Percentiles rank a stretch among this genome's conserved stretches.
Conservation (phyloP, 2,329 filamentous ascomycete species). For the Fusarium piperis region DNA sequence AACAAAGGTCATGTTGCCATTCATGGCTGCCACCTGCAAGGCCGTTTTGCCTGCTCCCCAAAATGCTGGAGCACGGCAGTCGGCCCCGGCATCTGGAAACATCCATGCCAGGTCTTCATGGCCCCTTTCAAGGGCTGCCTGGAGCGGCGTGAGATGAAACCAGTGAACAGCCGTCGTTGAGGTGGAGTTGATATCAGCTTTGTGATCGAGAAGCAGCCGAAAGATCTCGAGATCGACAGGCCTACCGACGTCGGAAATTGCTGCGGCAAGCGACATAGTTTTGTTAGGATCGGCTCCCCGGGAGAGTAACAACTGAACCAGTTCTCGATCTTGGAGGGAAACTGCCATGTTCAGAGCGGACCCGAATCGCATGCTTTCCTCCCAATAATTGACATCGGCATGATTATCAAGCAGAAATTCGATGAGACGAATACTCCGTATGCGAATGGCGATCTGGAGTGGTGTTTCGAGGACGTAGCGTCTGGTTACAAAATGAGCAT, state of each 20-base stretch:
- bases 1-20: not conserved
- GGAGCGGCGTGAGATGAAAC: not conserved
- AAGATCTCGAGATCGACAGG: not conserved
- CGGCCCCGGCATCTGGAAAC: not conserved
- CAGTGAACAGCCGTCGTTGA: too few species aligned
- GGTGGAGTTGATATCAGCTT: not conserved
- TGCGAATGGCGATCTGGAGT: not conserved
- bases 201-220: not conserved
- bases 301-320: not conserved
- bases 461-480: too few species aligned
- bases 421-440: too few species aligned
- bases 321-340: not conserved
- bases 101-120: not conserved
- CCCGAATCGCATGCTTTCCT: not conserved
- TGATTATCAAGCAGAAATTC: too few species aligned
- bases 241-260: not conserved
- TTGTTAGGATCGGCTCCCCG: not conserved
- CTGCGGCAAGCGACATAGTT: not conserved
- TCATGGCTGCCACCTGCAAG: not conserved
- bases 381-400: too few species aligned
- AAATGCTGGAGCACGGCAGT: not conserved
- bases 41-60: not conserved
- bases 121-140: not conserved
- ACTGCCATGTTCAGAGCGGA: not conserved
- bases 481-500: too few species aligned